Evolutionary conservation across 176 grass and related monocot species (phyloP).

Genomic region (Oryza officinalis): DNA sequence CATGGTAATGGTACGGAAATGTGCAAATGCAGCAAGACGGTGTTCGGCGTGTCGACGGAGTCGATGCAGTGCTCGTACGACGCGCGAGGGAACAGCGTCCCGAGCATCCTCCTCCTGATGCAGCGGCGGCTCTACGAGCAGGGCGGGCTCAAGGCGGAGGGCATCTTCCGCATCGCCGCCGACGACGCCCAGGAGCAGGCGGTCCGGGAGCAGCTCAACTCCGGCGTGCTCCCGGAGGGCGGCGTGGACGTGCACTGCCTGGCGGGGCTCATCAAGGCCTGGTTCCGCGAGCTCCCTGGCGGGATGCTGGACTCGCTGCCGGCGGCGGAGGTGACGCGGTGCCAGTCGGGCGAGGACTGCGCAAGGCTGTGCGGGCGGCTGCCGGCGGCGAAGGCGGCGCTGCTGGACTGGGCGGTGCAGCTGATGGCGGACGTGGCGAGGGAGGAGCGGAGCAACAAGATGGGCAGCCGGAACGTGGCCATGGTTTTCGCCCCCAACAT

Average conservation of each 20-base stretch:
- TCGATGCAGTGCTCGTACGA: slow-evolving; percentile 90
- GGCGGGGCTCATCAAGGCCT: slow-evolving; percentile 89
- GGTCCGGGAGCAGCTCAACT: slow-evolving; percentile 64
- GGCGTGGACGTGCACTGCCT: slow-evolving; percentile 70
- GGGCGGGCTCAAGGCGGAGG: slow-evolving; percentile 61
- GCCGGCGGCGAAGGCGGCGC: slow-evolving; percentile 51
- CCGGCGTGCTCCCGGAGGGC: slow-evolving; percentile 54
- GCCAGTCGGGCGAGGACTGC: slow-evolving; percentile 62
- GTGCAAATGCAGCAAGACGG: slow-evolving; percentile 54
- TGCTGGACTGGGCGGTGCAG: slow-evolving; percentile 88
- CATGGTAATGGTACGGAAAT: too few species aligned
- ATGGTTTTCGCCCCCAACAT: slow-evolving; percentile 98
- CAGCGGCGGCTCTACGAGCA: slow-evolving; percentile 62
- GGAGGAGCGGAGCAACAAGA: slow-evolving; percentile 72
- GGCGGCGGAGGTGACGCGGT: slow-evolving; percentile 62
- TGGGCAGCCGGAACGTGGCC: slow-evolving; percentile 83
- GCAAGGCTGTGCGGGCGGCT: slow-evolving; percentile 38
- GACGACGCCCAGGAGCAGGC: slow-evolving; percentile 65
- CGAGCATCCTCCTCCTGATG: slow-evolving; percentile 65
- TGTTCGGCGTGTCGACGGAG: slow-evolving; percentile 77
- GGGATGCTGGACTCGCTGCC: slow-evolving; percentile 73
- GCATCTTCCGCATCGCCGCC: slow-evolving; percentile 82
- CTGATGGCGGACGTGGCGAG: slow-evolving; percentile 87
- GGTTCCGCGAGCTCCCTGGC: slow-evolving; percentile 87
- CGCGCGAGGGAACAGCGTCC: slow-evolving; percentile 57